phyloP scores from a whole-genome alignment of 768 basidiomycete genomes.

The Filobasidium floriforme region DNA sequence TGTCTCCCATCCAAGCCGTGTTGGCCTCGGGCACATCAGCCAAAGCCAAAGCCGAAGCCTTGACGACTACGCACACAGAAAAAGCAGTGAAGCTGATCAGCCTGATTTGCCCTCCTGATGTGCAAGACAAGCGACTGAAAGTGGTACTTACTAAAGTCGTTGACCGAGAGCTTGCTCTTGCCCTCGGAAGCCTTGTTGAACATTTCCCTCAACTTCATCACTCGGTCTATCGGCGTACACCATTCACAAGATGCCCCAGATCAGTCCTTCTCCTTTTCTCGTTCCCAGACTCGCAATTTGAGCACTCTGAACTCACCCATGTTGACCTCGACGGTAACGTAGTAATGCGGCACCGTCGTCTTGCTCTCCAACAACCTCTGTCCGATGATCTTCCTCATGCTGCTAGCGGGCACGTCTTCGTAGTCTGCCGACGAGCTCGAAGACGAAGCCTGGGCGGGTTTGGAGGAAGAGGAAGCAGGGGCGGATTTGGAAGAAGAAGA shows the following conservation, averaged over 20 bases:
- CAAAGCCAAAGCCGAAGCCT: constrained; percentile 83
- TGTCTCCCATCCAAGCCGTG: constrained; percentile 93
- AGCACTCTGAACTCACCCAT: constrained; percentile 68
- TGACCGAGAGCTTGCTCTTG: constrained; percentile 76
- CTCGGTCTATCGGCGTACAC: constrained; percentile 42
- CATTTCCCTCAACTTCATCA: constrained; percentile 83
- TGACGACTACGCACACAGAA: constrained; percentile 54
- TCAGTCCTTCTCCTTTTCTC: not conserved
- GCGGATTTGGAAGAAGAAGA: constrained; percentile 13
- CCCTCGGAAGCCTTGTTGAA: constrained; percentile 70
- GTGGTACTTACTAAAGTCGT: constrained; percentile 64
- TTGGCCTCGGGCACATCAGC: constrained; percentile 95
- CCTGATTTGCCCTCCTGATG: not conserved
- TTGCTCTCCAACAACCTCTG: constrained; percentile 84
- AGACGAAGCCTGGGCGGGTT: constrained; percentile 49
- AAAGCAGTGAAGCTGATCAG: not conserved
- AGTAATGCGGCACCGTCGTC: constrained; percentile 93
- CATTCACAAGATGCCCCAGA: no score
- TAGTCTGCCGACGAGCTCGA: constrained; percentile 55
- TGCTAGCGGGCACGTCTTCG: constrained; percentile 78
- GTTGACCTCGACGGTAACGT: constrained; percentile 85
- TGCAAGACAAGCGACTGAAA: not conserved
- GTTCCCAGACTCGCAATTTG: not conserved
- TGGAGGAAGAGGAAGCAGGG: constrained; percentile 36
- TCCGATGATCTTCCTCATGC: constrained; percentile 92